Base-by-base conservation (phyloP, 2,329 filamentous ascomycete genomes). In the Pseudocercospora eumusae region DNA sequence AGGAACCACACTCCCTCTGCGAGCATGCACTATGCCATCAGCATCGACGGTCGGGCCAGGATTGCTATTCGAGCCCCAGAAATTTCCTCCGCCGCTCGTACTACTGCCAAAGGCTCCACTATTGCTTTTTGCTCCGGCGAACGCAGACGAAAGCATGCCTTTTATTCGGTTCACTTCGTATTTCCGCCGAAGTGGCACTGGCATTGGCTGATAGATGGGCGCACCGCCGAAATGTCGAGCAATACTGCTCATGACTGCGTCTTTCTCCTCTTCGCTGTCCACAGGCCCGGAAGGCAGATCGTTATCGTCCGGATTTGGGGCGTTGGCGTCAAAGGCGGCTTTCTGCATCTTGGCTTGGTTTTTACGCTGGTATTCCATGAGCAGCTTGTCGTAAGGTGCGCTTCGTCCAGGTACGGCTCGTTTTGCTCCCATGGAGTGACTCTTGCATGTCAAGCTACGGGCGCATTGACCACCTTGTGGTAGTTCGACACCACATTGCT, bases 331-430 rank as follows among this genome's bases (percentile, higher is more conserved):
- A 68, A 99, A 89, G 40, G 93, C 92, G 36, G 93, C 93, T 80
- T 97, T 96, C 77, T 98, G 95, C 79, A 96, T 91, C 73, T 96
- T 96, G 21, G 95, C 95, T 76, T 98, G 95, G 71, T 99, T 99
- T 82, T 97, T 98, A 83, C 98, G 97, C 88, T 82, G 80, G 64
- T 82, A 82, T 60, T 82, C 80, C 61, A 73, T 69, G 49, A 96
- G 82, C 36, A 96, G 80, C 87, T 96, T 93, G 76, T 96, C 92
- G 73, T 96, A 96, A 1, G 92, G 92, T 58, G 96, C 80, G 23
- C 90, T 95, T 64, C 92, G 83, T 1, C 92, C 92, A 2, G 91
- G 89, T 2, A 96, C 92, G 1, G 89, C 88, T 66, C 92, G 84
- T 75, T 96, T 96, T 8, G 92, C 91, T n/a, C 92, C 92, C 92